A percentile compares a stretch with the other conserved stretches of the same genome.
phyloP scores from a whole-genome alignment of 2,329 filamentous ascomycete species.

The Venturia carpophila region DNA sequence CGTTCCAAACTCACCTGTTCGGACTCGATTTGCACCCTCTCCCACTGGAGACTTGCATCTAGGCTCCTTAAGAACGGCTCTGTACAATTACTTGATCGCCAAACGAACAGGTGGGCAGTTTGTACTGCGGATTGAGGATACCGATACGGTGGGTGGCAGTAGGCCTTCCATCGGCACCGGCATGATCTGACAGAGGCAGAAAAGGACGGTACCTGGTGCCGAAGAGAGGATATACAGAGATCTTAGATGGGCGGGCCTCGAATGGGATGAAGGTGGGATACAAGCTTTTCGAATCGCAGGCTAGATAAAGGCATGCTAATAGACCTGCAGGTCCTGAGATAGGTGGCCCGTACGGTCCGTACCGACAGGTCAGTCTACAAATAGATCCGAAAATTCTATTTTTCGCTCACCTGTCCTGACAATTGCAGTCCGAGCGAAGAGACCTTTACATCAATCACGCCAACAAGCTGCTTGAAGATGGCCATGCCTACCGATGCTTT shows the following conservation, averaged over 20 bases:
- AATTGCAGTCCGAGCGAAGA: constrained; percentile 66
- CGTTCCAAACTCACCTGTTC: constrained; percentile 41
- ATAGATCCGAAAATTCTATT: not conserved
- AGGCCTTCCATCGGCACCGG: not conserved
- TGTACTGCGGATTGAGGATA: constrained; percentile 86
- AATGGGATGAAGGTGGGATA: constrained; percentile 80
- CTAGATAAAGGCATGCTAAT: constrained; percentile 8
- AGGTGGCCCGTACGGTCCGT: constrained; percentile 76
- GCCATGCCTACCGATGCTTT: constrained; percentile 87
- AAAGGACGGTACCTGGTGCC: constrained; percentile 71
- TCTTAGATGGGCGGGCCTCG: constrained; percentile 76
- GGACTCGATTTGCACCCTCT: constrained; percentile 89
- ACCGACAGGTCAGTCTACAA: constrained; percentile 58
- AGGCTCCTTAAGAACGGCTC: constrained; percentile 79
- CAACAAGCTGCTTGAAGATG: constrained; percentile 57
- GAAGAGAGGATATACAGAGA: constrained; percentile 72
- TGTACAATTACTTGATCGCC: constrained; percentile 94
- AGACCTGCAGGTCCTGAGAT: constrained; percentile 58
- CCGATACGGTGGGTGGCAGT: constrained; percentile 60
- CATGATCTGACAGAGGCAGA: constrained; percentile 46
- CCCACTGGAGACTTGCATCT: constrained; percentile 91
- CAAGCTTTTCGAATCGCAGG: constrained; percentile 17
- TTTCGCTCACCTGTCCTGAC: not conserved
- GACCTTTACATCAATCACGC: constrained; percentile 64
- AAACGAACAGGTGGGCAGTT: constrained; percentile 84